Evolutionary conservation across 148 eudicot genomes (phyloP).

Genomic region (Pharnaceum exiguum): DNA sequence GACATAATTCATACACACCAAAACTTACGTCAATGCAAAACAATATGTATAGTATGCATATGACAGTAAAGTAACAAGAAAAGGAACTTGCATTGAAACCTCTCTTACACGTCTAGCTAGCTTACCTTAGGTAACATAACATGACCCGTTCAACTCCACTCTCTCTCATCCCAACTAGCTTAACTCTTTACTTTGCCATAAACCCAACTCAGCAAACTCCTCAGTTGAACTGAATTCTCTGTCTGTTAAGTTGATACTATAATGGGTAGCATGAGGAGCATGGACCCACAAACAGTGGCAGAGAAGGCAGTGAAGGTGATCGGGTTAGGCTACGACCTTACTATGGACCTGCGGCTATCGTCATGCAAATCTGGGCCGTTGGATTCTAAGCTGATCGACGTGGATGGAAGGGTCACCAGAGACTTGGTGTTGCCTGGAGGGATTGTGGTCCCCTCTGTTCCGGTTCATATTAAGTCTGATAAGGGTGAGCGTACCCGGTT

Average conservation of each 20-base stretch:
- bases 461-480: constrained; percentile 70
- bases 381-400: constrained; percentile 55
- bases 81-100: no score
- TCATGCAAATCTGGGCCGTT: constrained; percentile 62
- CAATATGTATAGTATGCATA: no score
- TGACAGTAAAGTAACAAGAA: no score
- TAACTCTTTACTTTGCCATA: no score
- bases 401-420: constrained; percentile 40
- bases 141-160: no score
- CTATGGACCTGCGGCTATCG: constrained; percentile 57
- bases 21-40: no score
- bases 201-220: no score
- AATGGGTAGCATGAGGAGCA: constrained; percentile 22
- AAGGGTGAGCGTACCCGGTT: constrained; percentile 94
- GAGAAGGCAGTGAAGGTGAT: constrained; percentile 80
- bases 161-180: no score
- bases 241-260: background rate
- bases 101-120: no score
- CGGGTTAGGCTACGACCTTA: constrained; percentile 73
- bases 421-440: constrained; percentile 80
- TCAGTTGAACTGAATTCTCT: background rate
- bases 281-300: constrained; percentile 74
- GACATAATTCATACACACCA: no score
- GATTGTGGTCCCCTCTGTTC: constrained; percentile 44
- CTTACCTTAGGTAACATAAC: no score